A percentile compares a stretch with the other conserved stretches of the same genome.
Conservation (phyloP, 164 flowering plant species). For the Chimonanthus praecox region DNA sequence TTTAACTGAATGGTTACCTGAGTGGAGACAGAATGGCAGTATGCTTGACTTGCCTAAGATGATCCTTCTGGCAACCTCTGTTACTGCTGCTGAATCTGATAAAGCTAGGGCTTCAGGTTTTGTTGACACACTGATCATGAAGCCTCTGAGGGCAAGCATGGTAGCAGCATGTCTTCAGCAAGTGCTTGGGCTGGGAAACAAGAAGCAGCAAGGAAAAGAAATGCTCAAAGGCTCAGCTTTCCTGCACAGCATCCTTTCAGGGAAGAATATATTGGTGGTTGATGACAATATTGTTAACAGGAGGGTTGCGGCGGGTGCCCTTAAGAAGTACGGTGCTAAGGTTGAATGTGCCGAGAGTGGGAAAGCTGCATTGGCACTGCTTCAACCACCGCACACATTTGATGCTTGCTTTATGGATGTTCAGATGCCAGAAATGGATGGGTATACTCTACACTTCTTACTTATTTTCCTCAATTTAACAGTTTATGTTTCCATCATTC, state of each 20-base stretch:
- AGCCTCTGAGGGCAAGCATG: constrained; percentile 85
- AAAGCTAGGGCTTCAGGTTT: constrained; percentile 74
- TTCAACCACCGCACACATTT: constrained; percentile 65
- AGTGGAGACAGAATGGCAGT: constrained; percentile 38
- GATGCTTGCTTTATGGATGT: constrained; percentile 99
- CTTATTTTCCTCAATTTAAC: background rate
- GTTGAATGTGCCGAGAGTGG: constrained; percentile 90
- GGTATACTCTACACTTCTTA: constrained; percentile 38
- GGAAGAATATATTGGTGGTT: constrained; percentile 83
- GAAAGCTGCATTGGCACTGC: constrained; percentile 57
- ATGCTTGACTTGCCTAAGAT: constrained; percentile 38
- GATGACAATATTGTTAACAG: constrained; percentile 89
- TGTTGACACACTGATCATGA: constrained; percentile 70
- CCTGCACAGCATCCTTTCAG: constrained; percentile 51
- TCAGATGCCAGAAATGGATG: constrained; percentile 99
- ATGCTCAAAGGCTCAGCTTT: constrained; percentile 32
- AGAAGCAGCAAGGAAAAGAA: constrained; percentile 41
- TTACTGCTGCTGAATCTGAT: constrained; percentile 41
- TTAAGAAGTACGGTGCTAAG: constrained; percentile 81
- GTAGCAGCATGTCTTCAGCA: constrained; percentile 85
- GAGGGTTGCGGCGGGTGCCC: constrained; percentile 85
- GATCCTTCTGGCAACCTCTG: constrained; percentile 75
- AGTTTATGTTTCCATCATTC: background rate
- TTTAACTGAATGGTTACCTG: constrained; percentile 19
- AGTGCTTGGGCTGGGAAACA: constrained; percentile 55